phyloP scores from a whole-genome alignment of 768 basidiomycete species.

The Xerocomus brunneocitrinus region DNA sequence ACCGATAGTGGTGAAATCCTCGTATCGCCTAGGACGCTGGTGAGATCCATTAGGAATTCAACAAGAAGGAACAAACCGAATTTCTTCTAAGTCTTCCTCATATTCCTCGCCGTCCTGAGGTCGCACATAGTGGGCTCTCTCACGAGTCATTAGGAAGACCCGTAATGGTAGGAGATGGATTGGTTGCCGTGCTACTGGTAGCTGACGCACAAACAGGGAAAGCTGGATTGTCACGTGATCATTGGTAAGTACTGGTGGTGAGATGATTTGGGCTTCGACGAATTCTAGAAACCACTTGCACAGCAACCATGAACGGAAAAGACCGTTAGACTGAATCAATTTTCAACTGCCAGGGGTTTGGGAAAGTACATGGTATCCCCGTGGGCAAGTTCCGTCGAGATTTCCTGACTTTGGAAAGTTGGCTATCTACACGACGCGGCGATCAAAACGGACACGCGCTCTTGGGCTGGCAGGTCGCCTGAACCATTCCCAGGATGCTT shows the following conservation, averaged over 20 bases:
- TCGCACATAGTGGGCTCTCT: slow-evolving; percentile 22
- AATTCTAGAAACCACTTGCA: not conserved
- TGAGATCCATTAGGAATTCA: slow-evolving; percentile 11
- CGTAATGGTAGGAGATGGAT: not conserved
- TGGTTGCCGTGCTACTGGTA: not conserved
- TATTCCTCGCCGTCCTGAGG: slow-evolving; percentile 37
- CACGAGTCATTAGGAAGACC: slow-evolving; percentile 18
- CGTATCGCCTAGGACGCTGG: slow-evolving; percentile 63
- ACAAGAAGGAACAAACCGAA: slow-evolving; percentile 41
- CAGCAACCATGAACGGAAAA: not conserved
- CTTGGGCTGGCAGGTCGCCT: slow-evolving; percentile 12
- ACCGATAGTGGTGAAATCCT: slow-evolving; percentile 96
- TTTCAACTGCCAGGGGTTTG: not conserved
- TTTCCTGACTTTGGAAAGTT: slow-evolving; percentile 2
- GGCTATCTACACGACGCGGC: slow-evolving; percentile 11
- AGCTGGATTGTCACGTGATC: slow-evolving; percentile 14
- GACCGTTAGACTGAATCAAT: not conserved
- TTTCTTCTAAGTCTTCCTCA: slow-evolving; percentile 64
- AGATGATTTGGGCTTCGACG: too few relatives aligned
- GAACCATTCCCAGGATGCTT: not conserved
- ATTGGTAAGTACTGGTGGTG: too few relatives aligned
- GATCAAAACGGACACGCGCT: slow-evolving; percentile 25
- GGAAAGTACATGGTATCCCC: not conserved
- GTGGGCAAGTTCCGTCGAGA: slow-evolving; percentile 9
- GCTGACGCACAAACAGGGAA: slow-evolving; percentile 1